Evolutionary conservation across 768 basidiomycete genomes (phyloP).

Genomic region (Lenzites betulinus): DNA sequence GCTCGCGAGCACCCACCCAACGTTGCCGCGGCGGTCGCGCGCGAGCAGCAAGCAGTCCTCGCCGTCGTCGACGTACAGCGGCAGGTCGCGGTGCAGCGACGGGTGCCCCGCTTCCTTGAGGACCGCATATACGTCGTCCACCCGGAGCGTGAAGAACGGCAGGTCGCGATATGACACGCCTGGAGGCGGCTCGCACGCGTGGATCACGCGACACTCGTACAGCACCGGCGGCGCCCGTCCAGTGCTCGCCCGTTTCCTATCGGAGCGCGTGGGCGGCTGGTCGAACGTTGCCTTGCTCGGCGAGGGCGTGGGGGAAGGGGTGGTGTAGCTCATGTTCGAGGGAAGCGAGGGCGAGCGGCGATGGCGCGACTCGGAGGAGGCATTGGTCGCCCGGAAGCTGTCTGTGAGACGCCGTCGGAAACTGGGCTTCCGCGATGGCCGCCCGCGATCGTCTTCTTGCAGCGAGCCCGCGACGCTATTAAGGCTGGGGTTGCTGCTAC

Average conservation of each 20-base stretch:
- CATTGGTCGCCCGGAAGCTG: slow-evolving; percentile 19
- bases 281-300: slow-evolving; percentile 23
- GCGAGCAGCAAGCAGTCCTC: slow-evolving; percentile 78
- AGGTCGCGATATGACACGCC: slow-evolving; percentile 69
- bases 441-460: slow-evolving; percentile 22
- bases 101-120: slow-evolving; percentile 81
- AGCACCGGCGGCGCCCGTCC: slow-evolving; percentile 38
- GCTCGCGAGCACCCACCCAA: slow-evolving; percentile 84
- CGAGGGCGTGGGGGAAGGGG: slow-evolving; percentile 6
- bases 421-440: slow-evolving; percentile 28
- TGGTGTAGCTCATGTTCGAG: background rate
- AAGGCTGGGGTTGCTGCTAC: slow-evolving; percentile 21
- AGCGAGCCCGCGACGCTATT: slow-evolving; percentile 11
- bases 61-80: slow-evolving; percentile 75
- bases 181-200: slow-evolving; percentile 64
- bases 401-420: slow-evolving; percentile 31
- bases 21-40: slow-evolving; percentile 51
- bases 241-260: slow-evolving; percentile 13
- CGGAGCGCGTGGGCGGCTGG: background rate
- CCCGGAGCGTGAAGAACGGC: slow-evolving; percentile 73
- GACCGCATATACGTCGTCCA: slow-evolving; percentile 65
- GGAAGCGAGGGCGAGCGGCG: slow-evolving; percentile 28
- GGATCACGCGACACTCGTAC: slow-evolving; percentile 69
- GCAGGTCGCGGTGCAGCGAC: slow-evolving; percentile 68
- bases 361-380: slow-evolving; percentile 24